Evolutionary conservation across 768 basidiomycete species (phyloP).

Genomic region (Pleurotus citrinopileatus): DNA sequence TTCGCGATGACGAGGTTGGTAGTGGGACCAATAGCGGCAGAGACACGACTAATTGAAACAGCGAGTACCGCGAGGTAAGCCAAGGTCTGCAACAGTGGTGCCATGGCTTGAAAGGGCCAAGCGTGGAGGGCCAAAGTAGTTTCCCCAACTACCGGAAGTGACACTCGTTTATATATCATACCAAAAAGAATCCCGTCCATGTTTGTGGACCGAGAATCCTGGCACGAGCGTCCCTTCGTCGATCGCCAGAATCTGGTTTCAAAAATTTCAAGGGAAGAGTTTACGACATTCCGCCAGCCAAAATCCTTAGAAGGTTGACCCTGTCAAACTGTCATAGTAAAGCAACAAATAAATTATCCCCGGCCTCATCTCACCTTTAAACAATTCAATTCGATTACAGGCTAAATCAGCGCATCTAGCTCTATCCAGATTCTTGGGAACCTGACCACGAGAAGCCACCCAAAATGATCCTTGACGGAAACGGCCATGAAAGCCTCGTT

Average conservation of each 20-base stretch:
- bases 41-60: neutral
- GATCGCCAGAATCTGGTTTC: neutral
- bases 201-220: neutral
- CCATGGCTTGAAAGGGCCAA: neutral
- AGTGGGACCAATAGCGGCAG: conserved; percentile 3
- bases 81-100: neutral
- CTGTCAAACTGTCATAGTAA: neutral
- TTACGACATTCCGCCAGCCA: neutral
- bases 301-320: neutral
- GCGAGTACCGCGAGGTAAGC: neutral
- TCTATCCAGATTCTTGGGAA: neutral
- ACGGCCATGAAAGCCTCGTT: neutral
- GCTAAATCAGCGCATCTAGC: neutral
- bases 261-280: neutral
- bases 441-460: too few relatives aligned
- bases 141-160: neutral
- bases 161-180: neutral
- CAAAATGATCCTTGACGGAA: neutral
- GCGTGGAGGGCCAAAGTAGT: neutral
- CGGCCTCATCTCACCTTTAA: neutral
- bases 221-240: neutral
- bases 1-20: conserved; percentile 1
- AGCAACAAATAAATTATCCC: neutral
- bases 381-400: neutral
- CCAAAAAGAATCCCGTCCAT: neutral